A percentile compares a stretch with the other conserved stretches of the same genome.
These are phyloP conservation scores for Hippophae rhamnoides DNA, from an alignment of 306 rosid species.

Conservation along the genomic window DNA sequence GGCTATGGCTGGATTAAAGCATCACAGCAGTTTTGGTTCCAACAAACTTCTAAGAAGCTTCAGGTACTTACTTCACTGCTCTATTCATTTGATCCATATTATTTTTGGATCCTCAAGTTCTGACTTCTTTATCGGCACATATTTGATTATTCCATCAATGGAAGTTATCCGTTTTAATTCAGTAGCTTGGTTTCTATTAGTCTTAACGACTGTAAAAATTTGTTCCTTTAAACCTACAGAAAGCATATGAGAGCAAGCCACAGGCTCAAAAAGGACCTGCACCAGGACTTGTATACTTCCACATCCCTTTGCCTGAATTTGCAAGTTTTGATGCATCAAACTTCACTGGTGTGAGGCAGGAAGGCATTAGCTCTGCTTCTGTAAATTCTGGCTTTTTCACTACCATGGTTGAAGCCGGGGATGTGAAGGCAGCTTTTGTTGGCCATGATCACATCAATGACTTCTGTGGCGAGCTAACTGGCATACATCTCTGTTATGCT, in stretches of 20 bases:
- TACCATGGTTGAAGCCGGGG: slow-evolving; percentile 73
- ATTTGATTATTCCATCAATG: background rate
- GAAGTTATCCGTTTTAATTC: background rate
- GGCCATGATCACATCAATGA: slow-evolving; percentile 94
- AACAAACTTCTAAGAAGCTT: slow-evolving; percentile 54
- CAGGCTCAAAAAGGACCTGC: slow-evolving; percentile 59
- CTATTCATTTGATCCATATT: too few relatives aligned
- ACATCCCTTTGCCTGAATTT: slow-evolving; percentile 86
- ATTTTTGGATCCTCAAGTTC: too few relatives aligned
- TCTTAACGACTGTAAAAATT: background rate
- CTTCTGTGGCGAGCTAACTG: slow-evolving; percentile 67
- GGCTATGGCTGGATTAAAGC: slow-evolving; percentile 93
- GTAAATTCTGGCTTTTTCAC: slow-evolving; percentile 91
- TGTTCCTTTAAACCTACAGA: slow-evolving; percentile 33
- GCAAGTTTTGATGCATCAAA: slow-evolving; percentile 55
- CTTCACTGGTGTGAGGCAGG: slow-evolving; percentile 61
- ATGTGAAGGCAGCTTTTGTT: slow-evolving; percentile 76
- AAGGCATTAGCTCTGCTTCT: slow-evolving; percentile 73
- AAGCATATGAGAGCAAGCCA: slow-evolving; percentile 44
- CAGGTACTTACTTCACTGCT: slow-evolving; percentile 31
- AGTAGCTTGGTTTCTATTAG: slow-evolving; percentile 12
- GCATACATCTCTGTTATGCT: slow-evolving; percentile 66
- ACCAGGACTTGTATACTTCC: slow-evolving; percentile 77
- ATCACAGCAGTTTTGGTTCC: slow-evolving; percentile 87
- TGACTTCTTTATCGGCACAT: background rate